A percentile compares a stretch with the other conserved stretches of the same genome.
These are phyloP conservation scores for Ceratocystis variospora DNA, from an alignment of 2,329 filamentous ascomycete genomes.

Conservation along the genomic window DNA sequence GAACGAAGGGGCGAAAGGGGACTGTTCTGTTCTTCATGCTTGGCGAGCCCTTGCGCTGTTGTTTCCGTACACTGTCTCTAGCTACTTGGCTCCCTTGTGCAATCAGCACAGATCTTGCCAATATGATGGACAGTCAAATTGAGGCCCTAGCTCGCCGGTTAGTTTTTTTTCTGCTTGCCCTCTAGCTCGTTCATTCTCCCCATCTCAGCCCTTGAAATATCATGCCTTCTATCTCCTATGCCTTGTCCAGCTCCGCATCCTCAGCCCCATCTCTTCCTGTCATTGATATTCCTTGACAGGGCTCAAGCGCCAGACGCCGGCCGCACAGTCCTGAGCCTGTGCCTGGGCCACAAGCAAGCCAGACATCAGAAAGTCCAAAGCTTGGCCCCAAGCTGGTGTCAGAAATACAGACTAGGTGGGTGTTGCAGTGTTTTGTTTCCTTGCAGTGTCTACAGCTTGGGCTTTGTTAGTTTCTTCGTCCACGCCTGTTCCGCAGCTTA, in stretches of 20 bases:
- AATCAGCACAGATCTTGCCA: too few species aligned
- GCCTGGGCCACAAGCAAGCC: neutral
- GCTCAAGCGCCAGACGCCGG: neutral
- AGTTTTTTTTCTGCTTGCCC: too few species aligned
- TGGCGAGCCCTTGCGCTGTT: too few species aligned
- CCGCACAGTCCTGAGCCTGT: neutral
- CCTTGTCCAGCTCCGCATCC: neutral
- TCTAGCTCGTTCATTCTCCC: too few species aligned
- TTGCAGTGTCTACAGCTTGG: neutral
- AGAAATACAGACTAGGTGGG: too few species aligned
- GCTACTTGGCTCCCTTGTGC: neutral
- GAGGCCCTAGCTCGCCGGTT: too few species aligned
- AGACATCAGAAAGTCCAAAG: neutral
- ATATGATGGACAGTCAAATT: too few species aligned
- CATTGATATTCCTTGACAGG: neutral
- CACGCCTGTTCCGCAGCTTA: neutral
- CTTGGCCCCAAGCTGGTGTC: too few species aligned
- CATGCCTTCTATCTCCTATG: too few species aligned
- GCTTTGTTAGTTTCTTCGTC: neutral
- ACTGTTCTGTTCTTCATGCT: too few species aligned
- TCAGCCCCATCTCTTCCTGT: conserved; percentile 5
- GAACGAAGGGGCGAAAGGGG: neutral
- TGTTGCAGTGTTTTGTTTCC: neutral
- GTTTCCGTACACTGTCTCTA: neutral
- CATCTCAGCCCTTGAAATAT: too few species aligned